phyloP scores from a whole-genome alignment of 768 basidiomycete genomes.

The Neoboletus brunneissimus region DNA sequence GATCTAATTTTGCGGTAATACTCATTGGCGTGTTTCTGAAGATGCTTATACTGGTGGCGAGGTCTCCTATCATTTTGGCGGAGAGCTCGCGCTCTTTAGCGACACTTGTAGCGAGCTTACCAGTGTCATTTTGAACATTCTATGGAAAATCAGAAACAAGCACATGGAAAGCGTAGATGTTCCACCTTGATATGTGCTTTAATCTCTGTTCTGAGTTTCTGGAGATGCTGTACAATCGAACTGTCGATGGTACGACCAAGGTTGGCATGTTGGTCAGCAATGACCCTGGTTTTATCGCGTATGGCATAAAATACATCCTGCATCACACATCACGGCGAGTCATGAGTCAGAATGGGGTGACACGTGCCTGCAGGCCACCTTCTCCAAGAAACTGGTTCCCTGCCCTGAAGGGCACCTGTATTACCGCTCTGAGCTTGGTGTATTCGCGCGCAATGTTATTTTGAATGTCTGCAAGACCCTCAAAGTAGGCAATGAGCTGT shows the following conservation, averaged over 20 bases:
- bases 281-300: constrained; percentile 87
- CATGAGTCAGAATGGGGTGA: background rate
- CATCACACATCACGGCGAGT: background rate
- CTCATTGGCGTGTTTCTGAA: constrained; percentile 94
- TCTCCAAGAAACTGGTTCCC: constrained; percentile 99
- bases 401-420: constrained; percentile 93
- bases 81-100: constrained; percentile 90
- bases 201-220: constrained; percentile 92
- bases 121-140: constrained; percentile 96
- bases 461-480: constrained; percentile 69
- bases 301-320: constrained; percentile 92
- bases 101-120: constrained; percentile 84
- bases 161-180: background rate
- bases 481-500: constrained; percentile 91
- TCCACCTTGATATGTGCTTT: constrained; percentile 94
- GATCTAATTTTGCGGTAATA: constrained; percentile 53
- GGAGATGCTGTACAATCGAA: constrained; percentile 95
- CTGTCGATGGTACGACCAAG: constrained; percentile 94
- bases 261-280: constrained; percentile 96
- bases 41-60: constrained; percentile 81
- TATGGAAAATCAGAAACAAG: constrained; percentile 23
- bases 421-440: constrained; percentile 89
- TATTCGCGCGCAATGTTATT: constrained; percentile 92
- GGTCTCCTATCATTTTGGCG: constrained; percentile 79
- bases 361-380: constrained; percentile 78